Percentiles rank a stretch among this genome's conserved stretches.
Evolutionary conservation across 208 protist genomes (phyloP).

Genomic region (Leishmania turanica): DNA sequence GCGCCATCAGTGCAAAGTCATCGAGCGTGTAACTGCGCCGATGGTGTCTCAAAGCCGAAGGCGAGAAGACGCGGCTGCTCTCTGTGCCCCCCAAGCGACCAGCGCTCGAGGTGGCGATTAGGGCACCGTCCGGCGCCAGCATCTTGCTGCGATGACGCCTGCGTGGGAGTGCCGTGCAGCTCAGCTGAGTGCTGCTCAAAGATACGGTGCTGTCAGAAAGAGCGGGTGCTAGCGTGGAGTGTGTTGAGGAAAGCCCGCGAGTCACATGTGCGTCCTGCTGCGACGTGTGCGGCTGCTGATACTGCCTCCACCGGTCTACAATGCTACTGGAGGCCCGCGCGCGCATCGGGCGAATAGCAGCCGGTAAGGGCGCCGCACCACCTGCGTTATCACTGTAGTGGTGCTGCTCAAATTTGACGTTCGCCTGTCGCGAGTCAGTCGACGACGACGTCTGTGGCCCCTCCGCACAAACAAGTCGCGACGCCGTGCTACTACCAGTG

Average conservation of each 20-base stretch:
- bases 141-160: slow-evolving; percentile 25
- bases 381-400: background rate
- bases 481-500: background rate
- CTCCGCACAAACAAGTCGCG: background rate
- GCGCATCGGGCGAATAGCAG: background rate
- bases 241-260: background rate
- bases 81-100: background rate
- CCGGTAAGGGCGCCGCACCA: background rate
- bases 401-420: background rate
- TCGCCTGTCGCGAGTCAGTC: background rate
- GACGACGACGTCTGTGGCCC: background rate
- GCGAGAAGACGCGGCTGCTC: background rate
- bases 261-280: background rate
- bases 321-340: background rate
- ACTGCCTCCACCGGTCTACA: slow-evolving; percentile 19
- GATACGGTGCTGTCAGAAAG: background rate
- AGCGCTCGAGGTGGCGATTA: background rate
- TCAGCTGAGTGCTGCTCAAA: background rate
- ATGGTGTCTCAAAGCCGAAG: background rate
- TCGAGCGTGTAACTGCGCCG: slow-evolving; percentile 18
- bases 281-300: background rate
- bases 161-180: background rate
- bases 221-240: background rate
- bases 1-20: slow-evolving; percentile 8
- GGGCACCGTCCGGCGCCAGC: slow-evolving; percentile 14